Conservation (phyloP, 495 filamentous ascomycete genomes). For the Penicillium lagena region DNA sequence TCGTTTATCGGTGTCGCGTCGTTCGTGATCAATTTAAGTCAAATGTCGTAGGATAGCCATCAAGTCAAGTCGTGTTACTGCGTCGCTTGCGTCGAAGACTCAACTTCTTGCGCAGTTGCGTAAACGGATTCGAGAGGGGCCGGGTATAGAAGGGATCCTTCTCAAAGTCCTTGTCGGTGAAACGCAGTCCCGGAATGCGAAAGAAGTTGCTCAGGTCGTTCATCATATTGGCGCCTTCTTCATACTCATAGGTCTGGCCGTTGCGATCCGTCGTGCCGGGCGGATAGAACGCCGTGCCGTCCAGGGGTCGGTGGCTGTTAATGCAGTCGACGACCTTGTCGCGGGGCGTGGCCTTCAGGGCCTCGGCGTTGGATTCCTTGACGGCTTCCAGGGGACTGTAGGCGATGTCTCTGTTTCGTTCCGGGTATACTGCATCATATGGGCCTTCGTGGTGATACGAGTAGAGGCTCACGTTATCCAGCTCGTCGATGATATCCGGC, state of each 20-base stretch:
- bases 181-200: slow-evolving; percentile 28
- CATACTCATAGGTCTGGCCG: slow-evolving; percentile 68
- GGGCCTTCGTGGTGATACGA: slow-evolving; percentile 89
- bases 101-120: slow-evolving; percentile 24
- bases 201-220: slow-evolving; percentile 49
- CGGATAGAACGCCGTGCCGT: slow-evolving; percentile 72
- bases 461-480: slow-evolving; percentile 56
- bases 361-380: slow-evolving; percentile 63
- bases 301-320: slow-evolving; percentile 70
- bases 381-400: slow-evolving; percentile 74
- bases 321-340: slow-evolving; percentile 75
- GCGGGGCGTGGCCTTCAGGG: slow-evolving; percentile 73
- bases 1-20: background rate
- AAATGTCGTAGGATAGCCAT: background rate
- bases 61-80: slow-evolving; percentile 19
- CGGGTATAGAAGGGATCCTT: slow-evolving; percentile 40
- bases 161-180: slow-evolving; percentile 42
- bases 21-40: slow-evolving; percentile 3
- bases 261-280: slow-evolving; percentile 60
- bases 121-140: slow-evolving; percentile 27
- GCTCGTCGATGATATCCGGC: slow-evolving; percentile 72
- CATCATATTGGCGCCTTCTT: slow-evolving; percentile 83
- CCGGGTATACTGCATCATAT: slow-evolving; percentile 74
- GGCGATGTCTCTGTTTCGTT: slow-evolving; percentile 58
- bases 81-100: slow-evolving; percentile 28